phyloP scores from a whole-genome alignment of 176 grass and related monocot species.

The Elaeis guineensis region DNA sequence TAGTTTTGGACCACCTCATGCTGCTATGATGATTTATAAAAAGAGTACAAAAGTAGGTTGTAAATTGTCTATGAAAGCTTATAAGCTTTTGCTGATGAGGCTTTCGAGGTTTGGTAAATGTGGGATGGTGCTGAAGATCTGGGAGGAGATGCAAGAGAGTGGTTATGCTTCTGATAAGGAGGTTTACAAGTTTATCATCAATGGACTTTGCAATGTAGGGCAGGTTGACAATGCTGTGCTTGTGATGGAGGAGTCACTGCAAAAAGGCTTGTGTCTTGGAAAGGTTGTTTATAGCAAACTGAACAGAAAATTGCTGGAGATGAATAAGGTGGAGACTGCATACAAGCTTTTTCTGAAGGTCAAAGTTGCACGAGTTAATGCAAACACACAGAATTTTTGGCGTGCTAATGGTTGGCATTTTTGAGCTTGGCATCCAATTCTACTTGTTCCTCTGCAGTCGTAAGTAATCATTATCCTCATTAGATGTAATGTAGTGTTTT shows the following conservation, averaged over 20 bases:
- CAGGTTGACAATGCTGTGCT: slow-evolving; percentile 76
- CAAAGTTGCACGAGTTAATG: slow-evolving; percentile 34
- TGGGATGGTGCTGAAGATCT: slow-evolving; percentile 54
- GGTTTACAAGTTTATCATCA: slow-evolving; percentile 67
- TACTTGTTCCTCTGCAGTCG: too few species aligned
- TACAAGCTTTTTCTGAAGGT: slow-evolving; percentile 66
- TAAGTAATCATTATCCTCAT: too few species aligned
- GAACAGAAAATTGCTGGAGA: slow-evolving; percentile 66
- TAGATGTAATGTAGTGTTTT: too few species aligned
- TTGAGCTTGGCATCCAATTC: neutral
- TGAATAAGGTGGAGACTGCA: slow-evolving; percentile 59
- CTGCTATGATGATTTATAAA: slow-evolving; percentile 66
- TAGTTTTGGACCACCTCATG: slow-evolving; percentile 76
- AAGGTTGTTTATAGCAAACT: slow-evolving; percentile 74
- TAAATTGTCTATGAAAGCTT: slow-evolving; percentile 67
- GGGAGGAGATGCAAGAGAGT: slow-evolving; percentile 72
- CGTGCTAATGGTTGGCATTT: slow-evolving; percentile 89
- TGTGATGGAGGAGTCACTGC: slow-evolving; percentile 69
- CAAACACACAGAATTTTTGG: slow-evolving; percentile 52
- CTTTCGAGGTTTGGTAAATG: slow-evolving; percentile 79
- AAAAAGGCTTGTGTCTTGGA: slow-evolving; percentile 53
- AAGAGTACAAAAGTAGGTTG: slow-evolving; percentile 77
- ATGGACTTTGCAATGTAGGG: slow-evolving; percentile 81
- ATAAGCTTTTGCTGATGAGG: slow-evolving; percentile 80
- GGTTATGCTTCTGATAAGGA: slow-evolving; percentile 62